Conservation (phyloP, 2,329 filamentous ascomycete species). For the Penicillium sp. region DNA sequence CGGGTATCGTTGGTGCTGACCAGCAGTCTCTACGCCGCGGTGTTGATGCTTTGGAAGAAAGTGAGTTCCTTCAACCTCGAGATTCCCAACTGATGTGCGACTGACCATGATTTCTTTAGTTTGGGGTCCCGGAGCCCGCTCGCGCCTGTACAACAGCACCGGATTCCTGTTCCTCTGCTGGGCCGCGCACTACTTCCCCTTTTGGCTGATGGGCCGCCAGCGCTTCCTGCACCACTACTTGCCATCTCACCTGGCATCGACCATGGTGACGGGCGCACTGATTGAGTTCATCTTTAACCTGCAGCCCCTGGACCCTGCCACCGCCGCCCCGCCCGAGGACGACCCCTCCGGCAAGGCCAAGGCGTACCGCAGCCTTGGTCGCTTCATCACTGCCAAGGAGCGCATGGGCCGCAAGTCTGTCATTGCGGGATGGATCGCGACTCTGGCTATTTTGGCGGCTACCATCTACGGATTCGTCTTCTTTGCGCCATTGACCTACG, state of each 20-base stretch:
- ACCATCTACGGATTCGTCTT: slow-evolving; percentile 82
- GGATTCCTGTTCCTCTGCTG: slow-evolving; percentile 99
- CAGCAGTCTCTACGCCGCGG: slow-evolving; percentile 91
- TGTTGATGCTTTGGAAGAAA: slow-evolving; percentile 87
- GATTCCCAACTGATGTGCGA: background rate
- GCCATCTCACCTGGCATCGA: slow-evolving; percentile 87
- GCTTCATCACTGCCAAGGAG: slow-evolving; percentile 76
- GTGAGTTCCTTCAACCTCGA: slow-evolving; percentile 60
- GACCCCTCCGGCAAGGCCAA: slow-evolving; percentile 45
- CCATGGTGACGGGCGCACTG: slow-evolving; percentile 84
- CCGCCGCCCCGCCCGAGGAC: slow-evolving; percentile 52
- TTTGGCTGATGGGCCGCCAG: slow-evolving; percentile 97
- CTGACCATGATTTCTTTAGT: slow-evolving; percentile 32
- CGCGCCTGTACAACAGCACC: slow-evolving; percentile 95
- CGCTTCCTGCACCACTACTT: slow-evolving; percentile 98
- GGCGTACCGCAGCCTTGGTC: slow-evolving; percentile 41
- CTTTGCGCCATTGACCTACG: slow-evolving; percentile 94
- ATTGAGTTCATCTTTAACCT: slow-evolving; percentile 96
- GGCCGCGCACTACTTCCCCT: slow-evolving; percentile 96
- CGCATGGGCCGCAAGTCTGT: slow-evolving; percentile 78
- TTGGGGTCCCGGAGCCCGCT: slow-evolving; percentile 71
- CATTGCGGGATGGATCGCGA: slow-evolving; percentile 75
- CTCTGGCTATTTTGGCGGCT: slow-evolving; percentile 65
- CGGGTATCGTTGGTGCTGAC: slow-evolving; percentile 86
- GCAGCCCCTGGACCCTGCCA: slow-evolving; percentile 59